Conservation (phyloP, 768 basidiomycete genomes). For the Sistotremastrum suecicum region DNA sequence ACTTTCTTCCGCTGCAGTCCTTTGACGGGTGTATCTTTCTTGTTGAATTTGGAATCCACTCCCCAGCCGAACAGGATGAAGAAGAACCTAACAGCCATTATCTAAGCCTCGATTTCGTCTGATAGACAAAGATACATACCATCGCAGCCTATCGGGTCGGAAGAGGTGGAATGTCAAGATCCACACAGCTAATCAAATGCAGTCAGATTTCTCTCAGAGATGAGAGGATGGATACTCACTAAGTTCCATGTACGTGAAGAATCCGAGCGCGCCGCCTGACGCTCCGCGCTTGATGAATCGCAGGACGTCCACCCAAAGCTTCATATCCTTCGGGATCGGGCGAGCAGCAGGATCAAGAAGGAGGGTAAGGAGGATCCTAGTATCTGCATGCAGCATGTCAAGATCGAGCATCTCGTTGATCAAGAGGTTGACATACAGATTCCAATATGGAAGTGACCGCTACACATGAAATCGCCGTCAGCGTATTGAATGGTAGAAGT, state of each 20-base stretch:
- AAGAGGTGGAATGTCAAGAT: conserved; percentile 31
- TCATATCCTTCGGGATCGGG: conserved; percentile 34
- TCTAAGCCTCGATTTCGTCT: background rate
- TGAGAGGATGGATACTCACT: conserved; percentile 19
- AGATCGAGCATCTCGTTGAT: background rate
- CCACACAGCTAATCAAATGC: conserved; percentile 21
- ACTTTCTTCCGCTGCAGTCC: too few species aligned
- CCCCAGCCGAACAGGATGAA: conserved; percentile 40
- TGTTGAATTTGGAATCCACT: conserved; percentile 14
- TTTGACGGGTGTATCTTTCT: background rate
- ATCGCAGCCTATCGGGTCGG: conserved; percentile 27
- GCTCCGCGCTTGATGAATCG: conserved; percentile 37
- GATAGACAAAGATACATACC: conserved; percentile 15
- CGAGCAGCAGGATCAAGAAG: conserved; percentile 32
- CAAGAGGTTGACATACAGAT: conserved; percentile 24
- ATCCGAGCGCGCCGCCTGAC: conserved; percentile 30
- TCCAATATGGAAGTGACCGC: conserved; percentile 38
- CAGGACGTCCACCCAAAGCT: conserved; percentile 40
- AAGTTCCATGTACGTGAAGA: conserved; percentile 45
- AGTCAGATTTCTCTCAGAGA: background rate
- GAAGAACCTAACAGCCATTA: conserved; percentile 20
- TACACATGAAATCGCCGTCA: conserved; percentile 7
- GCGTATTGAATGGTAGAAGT: background rate
- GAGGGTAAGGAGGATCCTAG: conserved; percentile 33
- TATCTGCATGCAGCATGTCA: conserved; percentile 18